phyloP scores from a whole-genome alignment of 2,329 filamentous ascomycete genomes.

The Pseudocercospora pini-densiflorae region DNA sequence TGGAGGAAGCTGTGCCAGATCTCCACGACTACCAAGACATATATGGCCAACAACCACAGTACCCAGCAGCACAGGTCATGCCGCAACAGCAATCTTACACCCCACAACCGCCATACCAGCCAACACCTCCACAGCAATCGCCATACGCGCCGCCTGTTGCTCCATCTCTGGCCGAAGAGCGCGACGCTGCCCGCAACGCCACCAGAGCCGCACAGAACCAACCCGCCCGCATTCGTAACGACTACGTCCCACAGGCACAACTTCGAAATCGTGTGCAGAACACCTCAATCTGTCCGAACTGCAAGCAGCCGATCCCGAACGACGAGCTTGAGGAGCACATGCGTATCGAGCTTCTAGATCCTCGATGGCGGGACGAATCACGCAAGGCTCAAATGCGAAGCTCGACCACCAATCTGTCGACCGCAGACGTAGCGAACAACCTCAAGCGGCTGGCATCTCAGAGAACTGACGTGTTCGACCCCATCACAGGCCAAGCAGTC shows the following conservation, averaged over 20 bases:
- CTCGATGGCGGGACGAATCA: slow-evolving; percentile 94
- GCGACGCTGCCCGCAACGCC: slow-evolving; percentile 68
- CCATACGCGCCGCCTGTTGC: slow-evolving; percentile 30
- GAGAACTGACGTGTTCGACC: slow-evolving; percentile 84
- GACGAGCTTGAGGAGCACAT: slow-evolving; percentile 91
- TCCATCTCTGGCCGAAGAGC: slow-evolving; percentile 42
- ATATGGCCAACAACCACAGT: slow-evolving; percentile 36
- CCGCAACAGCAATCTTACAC: slow-evolving; percentile 31
- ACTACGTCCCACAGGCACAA: slow-evolving; percentile 86
- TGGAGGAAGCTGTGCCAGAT: slow-evolving; percentile 93
- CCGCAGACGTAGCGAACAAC: slow-evolving; percentile 87
- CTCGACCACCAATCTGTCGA: slow-evolving; percentile 83
- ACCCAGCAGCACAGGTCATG: slow-evolving; percentile 34
- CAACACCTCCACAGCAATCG: slow-evolving; percentile 39
- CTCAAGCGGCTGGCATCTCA: slow-evolving; percentile 93
- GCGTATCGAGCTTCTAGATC: slow-evolving; percentile 91
- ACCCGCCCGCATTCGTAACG: slow-evolving; percentile 80
- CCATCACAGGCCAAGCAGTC: slow-evolving; percentile 68
- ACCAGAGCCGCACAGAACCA: slow-evolving; percentile 65
- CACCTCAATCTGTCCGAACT: slow-evolving; percentile 87
- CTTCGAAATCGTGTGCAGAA: slow-evolving; percentile 53
- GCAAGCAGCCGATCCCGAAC: slow-evolving; percentile 84
- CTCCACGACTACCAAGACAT: slow-evolving; percentile 59
- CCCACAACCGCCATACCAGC: slow-evolving; percentile 29
- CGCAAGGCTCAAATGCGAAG: slow-evolving; percentile 85